Conservation (phyloP, 805 yeast species). For the Metschnikowia reukaufii region DNA sequence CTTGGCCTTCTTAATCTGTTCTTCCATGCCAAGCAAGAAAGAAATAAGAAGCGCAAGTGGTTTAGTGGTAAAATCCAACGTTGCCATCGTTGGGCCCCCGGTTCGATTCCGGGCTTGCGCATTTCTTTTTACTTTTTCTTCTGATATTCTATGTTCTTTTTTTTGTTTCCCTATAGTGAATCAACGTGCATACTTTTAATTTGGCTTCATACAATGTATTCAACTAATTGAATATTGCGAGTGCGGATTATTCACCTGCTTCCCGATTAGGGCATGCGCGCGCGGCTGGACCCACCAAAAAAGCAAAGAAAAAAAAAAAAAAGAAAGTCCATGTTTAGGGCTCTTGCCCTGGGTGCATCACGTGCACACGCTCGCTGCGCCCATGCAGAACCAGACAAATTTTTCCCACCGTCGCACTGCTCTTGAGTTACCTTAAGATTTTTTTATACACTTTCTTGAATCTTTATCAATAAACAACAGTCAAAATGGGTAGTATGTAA, state of each 20-base stretch:
- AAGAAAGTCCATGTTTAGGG: conserved; percentile 9
- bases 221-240: neutral
- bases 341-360: conserved; percentile 15
- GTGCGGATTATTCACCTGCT: neutral
- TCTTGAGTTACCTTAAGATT: conserved; percentile 14
- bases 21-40: too few species aligned
- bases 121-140: conserved; percentile 6
- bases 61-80: conserved; percentile 25
- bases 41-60: conserved; percentile 20
- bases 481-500: conserved; percentile 76
- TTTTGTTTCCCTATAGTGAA: too few species aligned
- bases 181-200: too few species aligned
- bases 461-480: conserved; percentile 33
- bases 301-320: too few species aligned
- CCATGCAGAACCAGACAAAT: conserved; percentile 16
- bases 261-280: neutral
- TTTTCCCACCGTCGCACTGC: conserved; percentile 19
- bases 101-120: conserved; percentile 26
- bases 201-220: neutral
- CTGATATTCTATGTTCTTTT: too few species aligned
- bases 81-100: conserved; percentile 25
- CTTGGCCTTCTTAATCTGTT: too few species aligned
- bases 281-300: too few species aligned
- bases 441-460: conserved; percentile 19
- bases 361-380: conserved; percentile 10